Percentiles rank a stretch among this genome's conserved stretches.
These are phyloP conservation scores for Suillus occidentalis DNA, from an alignment of 768 basidiomycete species.

Conservation along the genomic window DNA sequence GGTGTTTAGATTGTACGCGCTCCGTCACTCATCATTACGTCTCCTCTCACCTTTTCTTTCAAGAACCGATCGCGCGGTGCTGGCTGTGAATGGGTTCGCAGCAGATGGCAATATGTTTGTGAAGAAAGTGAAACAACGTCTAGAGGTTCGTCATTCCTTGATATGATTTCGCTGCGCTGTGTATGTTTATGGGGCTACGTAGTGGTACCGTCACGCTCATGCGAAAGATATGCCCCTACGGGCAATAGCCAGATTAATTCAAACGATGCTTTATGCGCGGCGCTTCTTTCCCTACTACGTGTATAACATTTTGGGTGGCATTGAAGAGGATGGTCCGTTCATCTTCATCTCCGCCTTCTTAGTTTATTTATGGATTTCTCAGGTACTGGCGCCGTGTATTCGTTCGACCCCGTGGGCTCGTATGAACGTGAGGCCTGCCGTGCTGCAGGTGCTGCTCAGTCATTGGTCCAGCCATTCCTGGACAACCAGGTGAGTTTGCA, in stretches of 20 bases:
- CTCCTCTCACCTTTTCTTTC: conserved; percentile 1
- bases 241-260: conserved; percentile 95
- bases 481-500: conserved; percentile 87
- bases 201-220: conserved; percentile 99
- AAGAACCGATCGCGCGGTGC: conserved; percentile 89
- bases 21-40: conserved; percentile 2
- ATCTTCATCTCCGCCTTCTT: not conserved
- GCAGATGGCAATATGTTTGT: conserved; percentile 98
- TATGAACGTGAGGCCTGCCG: conserved; percentile 98
- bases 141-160: conserved; percentile 68
- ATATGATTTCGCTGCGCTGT: not conserved
- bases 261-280: conserved; percentile 95
- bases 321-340: conserved; percentile 90
- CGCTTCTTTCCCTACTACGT: conserved; percentile 99
- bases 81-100: conserved; percentile 96
- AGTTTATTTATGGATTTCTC: conserved; percentile 13
- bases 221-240: conserved; percentile 96
- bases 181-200: not conserved
- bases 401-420: conserved; percentile 98
- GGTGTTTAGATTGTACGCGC: conserved; percentile 84
- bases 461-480: conserved; percentile 94
- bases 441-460: conserved; percentile 93
- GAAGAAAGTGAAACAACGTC: conserved; percentile 91
- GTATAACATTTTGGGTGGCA: conserved; percentile 93
- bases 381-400: conserved; percentile 98